These are phyloP conservation scores for Zizania palustris DNA, from an alignment of 202 grass and related monocot species.

Conservation along the genomic window DNA sequence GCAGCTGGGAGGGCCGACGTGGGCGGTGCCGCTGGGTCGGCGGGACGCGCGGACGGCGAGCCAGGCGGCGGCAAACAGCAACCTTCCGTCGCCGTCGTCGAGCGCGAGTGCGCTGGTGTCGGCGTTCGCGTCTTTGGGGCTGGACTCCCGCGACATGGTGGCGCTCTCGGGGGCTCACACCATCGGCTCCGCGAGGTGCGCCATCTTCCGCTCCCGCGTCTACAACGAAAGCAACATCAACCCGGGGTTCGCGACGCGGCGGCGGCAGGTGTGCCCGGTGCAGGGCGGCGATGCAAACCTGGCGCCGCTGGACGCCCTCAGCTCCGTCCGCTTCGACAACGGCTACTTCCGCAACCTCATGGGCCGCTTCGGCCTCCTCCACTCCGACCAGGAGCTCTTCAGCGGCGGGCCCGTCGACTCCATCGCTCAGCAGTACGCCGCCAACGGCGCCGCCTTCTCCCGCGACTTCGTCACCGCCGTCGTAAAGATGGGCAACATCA, in stretches of 20 bases:
- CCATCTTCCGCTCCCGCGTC: constrained; percentile 59
- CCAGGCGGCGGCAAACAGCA: constrained; percentile 71
- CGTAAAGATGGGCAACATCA: constrained; percentile 75
- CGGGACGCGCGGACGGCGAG: constrained; percentile 70
- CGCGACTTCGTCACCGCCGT: constrained; percentile 63
- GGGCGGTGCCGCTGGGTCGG: constrained; percentile 68
- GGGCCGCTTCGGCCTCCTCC: constrained; percentile 49
- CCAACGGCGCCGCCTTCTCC: constrained; percentile 43
- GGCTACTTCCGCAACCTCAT: constrained; percentile 70
- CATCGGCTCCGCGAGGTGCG: constrained; percentile 67
- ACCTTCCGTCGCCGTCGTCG: constrained; percentile 62
- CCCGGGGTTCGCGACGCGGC: constrained; percentile 45
- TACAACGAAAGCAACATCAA: constrained; percentile 76
- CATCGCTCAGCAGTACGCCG: constrained; percentile 57
- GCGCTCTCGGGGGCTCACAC: constrained; percentile 90
- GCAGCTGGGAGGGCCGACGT: constrained; percentile 82
- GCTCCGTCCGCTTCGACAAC: constrained; percentile 68
- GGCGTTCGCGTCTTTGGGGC: constrained; percentile 68
- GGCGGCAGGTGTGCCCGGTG: constrained; percentile 48
- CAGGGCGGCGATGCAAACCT: constrained; percentile 55
- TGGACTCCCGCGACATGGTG: constrained; percentile 71
- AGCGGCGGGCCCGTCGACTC: constrained; percentile 50
- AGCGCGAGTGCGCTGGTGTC: constrained; percentile 50
- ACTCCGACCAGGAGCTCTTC: constrained; percentile 91
- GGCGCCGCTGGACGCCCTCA: constrained; percentile 58